phyloP scores from a whole-genome alignment of 768 basidiomycete species.

The Lactarius tabidus region DNA sequence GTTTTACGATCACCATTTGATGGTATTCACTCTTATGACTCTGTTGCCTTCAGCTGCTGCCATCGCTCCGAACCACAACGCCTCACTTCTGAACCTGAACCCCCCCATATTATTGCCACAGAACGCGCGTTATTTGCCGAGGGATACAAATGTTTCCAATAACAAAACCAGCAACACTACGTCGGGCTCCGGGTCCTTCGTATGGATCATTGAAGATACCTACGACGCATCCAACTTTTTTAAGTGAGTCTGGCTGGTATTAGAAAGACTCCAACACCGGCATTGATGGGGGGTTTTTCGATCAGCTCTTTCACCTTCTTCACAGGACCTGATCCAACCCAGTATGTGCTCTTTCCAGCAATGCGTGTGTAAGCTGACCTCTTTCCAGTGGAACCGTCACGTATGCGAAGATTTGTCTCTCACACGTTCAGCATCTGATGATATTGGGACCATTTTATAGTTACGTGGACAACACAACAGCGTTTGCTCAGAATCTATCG shows the following conservation, averaged over 20 bases:
- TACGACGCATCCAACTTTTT: slow-evolving; percentile 25
- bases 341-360: slow-evolving; percentile 24
- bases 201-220: slow-evolving; percentile 26
- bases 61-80: neutral
- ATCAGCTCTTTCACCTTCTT: slow-evolving; percentile 18
- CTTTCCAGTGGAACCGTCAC: slow-evolving; percentile 59
- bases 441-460: slow-evolving; percentile 35
- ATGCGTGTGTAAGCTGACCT: neutral
- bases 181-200: neutral
- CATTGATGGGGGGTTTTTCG: neutral
- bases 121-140: slow-evolving; percentile 9
- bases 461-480: slow-evolving; percentile 54
- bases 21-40: slow-evolving; percentile 21
- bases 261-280: neutral
- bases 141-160: slow-evolving; percentile 12
- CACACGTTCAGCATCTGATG: neutral
- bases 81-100: neutral
- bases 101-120: neutral
- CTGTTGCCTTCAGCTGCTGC: slow-evolving; percentile 1
- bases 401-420: slow-evolving; percentile 39
- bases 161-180: slow-evolving; percentile 17
- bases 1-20: slow-evolving; percentile 25
- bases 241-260: slow-evolving; percentile 14
- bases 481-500: slow-evolving; percentile 50
- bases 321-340: slow-evolving; percentile 18